Conservation (phyloP, 352 stramenopile species). For the Phytophthora uliginosa region DNA sequence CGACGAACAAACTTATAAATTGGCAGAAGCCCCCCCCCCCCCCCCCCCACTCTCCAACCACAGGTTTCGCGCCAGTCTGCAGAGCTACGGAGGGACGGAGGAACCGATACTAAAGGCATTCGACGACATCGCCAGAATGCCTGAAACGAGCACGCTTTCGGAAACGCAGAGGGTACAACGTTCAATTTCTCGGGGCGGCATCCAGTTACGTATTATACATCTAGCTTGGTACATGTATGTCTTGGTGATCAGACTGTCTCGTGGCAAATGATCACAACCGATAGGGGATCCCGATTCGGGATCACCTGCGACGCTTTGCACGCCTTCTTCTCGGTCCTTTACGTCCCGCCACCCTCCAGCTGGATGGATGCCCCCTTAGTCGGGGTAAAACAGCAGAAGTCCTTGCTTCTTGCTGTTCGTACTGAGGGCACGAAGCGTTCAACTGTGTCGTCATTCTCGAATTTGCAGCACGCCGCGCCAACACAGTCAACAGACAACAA, state of each 20-base stretch:
- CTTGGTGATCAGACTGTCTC: background rate
- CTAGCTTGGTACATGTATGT: background rate
- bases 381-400: background rate
- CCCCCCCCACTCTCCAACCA: too few relatives aligned
- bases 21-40: too few relatives aligned
- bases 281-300: too few relatives aligned
- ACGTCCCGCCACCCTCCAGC: conserved; percentile 9
- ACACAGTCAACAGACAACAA: conserved; percentile 1
- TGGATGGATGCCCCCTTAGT: conserved; percentile 16
- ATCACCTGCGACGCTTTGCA: conserved; percentile 13
- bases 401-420: conserved; percentile 15
- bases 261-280: too few relatives aligned
- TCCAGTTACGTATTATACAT: background rate
- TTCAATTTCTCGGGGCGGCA: conserved; percentile 1
- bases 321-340: conserved; percentile 14
- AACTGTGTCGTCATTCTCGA: conserved; percentile 20
- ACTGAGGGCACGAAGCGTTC: background rate
- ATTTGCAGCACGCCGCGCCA: conserved; percentile 29
- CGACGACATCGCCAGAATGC: background rate
- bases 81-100: background rate
- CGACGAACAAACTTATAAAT: too few relatives aligned
- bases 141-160: conserved; percentile 1
- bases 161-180: background rate
- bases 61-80: too few relatives aligned
- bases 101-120: background rate